Percentiles rank a stretch among this genome's conserved stretches.
These are phyloP conservation scores for Eucalyptus caleyi DNA, from an alignment of 345 rosid genomes.

Conservation along the genomic window DNA sequence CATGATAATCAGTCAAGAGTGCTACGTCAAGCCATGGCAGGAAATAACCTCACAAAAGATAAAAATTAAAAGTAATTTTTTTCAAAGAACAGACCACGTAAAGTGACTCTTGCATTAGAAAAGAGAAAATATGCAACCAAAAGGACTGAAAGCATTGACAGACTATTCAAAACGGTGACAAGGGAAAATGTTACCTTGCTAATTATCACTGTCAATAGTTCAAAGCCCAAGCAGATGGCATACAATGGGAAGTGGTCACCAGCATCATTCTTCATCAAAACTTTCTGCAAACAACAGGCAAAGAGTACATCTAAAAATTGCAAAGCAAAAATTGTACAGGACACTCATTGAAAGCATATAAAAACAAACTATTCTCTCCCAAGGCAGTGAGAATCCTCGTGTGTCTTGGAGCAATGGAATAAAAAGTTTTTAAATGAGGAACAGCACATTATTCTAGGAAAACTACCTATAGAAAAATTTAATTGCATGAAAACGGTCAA, in stretches of 20 bases:
- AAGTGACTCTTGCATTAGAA: neutral
- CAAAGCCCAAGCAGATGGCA: slow-evolving; percentile 85
- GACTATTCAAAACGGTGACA: neutral
- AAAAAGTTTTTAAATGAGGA: neutral
- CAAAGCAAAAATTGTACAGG: neutral
- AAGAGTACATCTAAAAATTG: neutral
- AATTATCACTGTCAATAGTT: slow-evolving; percentile 72
- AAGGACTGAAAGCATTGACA: neutral
- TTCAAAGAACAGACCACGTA: neutral
- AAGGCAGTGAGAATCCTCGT: neutral
- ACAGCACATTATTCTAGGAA: neutral
- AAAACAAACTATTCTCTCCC: neutral
- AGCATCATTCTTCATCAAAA: slow-evolving; percentile 62
- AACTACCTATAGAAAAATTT: neutral
- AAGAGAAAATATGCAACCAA: neutral
- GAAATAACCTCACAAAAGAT: too few species aligned
- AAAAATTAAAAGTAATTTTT: too few species aligned
- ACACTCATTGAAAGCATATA: neutral
- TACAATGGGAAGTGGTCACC: slow-evolving; percentile 78
- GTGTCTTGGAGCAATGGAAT: neutral
- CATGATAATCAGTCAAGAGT: too few species aligned
- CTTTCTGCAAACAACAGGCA: slow-evolving; percentile 31
- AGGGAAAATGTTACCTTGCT: slow-evolving; percentile 32
- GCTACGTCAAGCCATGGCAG: neutral
- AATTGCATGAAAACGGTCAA: too few species aligned